Evolutionary conservation across 139 green algal species (phyloP).

Genomic region (Chloropicon primus): DNA sequence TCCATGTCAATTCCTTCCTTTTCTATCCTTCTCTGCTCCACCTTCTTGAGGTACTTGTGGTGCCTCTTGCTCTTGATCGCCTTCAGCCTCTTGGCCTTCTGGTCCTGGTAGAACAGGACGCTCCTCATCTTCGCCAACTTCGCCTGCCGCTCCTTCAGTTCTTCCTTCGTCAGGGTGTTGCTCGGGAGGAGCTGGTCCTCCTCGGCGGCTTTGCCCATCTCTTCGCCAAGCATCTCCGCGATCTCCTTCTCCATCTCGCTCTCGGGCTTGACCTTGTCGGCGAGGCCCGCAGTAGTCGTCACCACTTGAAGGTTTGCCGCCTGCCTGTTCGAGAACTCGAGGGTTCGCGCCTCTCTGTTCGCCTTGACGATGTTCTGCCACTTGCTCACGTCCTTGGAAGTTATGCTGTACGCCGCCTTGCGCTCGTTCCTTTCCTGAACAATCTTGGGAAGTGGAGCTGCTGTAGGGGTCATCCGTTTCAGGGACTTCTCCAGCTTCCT

Average conservation of each 20-base stretch:
- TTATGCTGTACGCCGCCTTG: slow-evolving; percentile 73
- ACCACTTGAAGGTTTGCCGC: slow-evolving; percentile 15
- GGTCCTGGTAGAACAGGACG: slow-evolving; percentile 84
- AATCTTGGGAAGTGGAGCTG: slow-evolving; percentile 38
- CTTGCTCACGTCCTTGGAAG: slow-evolving; percentile 62
- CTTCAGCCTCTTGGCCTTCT: slow-evolving; percentile 69
- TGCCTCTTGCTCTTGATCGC: slow-evolving; percentile 74
- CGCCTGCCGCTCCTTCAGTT: slow-evolving; percentile 49
- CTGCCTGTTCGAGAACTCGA: slow-evolving; percentile 44
- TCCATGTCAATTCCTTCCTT: slow-evolving; percentile 1
- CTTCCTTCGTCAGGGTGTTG: slow-evolving; percentile 54
- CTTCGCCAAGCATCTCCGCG: slow-evolving; percentile 54
- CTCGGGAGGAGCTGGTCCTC: neutral
- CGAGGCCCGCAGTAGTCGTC: slow-evolving; percentile 42
- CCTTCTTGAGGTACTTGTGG: slow-evolving; percentile 28
- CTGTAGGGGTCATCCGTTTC: neutral
- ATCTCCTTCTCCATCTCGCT: slow-evolving; percentile 72
- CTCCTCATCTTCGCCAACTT: slow-evolving; percentile 58
- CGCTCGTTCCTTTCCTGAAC: slow-evolving; percentile 51
- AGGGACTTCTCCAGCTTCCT: neutral
- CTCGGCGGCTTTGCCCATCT: slow-evolving; percentile 28
- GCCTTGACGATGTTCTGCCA: slow-evolving; percentile 60
- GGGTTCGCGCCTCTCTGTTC: slow-evolving; percentile 79
- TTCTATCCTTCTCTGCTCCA: slow-evolving; percentile 1
- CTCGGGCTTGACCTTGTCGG: slow-evolving; percentile 40